Evolutionary conservation across 2,329 filamentous ascomycete genomes (phyloP), one percentile per base, ranked within the genome.

Genomic region (Chaetothyriales sp.): DNA sequence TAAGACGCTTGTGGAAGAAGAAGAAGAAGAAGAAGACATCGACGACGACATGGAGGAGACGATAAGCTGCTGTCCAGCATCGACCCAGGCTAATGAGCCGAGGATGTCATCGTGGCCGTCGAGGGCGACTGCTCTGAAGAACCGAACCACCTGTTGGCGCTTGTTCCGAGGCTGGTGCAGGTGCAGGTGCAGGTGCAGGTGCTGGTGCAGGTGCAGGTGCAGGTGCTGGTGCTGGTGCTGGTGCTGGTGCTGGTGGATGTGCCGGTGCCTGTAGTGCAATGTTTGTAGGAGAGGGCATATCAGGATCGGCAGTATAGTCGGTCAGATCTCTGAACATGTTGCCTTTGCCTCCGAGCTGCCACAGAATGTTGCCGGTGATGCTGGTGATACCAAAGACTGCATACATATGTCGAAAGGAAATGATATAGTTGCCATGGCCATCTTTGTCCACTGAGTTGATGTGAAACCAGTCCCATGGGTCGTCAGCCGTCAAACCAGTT

Each of bases 381-480:
- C 49, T 71, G 65, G 44, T 71, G 65, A 53, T 71, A 68, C 18
- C 70, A 33, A 66, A 66, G 25, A 77, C 59, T 43, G 66, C 64
- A 20, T 65, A 62, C 25, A 67, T 61, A 50, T 68, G 67, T 18
- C 72, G 68, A 0, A 67, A 64, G 1, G 70, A 75, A 40, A 75
- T 61, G 2, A 71, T 60, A 43, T 68, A 72, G 50, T 72, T 69
- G 5, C 69, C 73, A 1, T 66, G 62, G 1, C 58, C 54, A 54
- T 75, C 72, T 61, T 76, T 76, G 59, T 74, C 72, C 50, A 76
- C 66, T 43, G 71, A 73, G 61, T 76, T 77, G 60, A 78, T 72
- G 60, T 77, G 75, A 63, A 77, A 77, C 60, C 72, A 77, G 57
- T 78, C 75, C 67, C 70, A 77, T 1, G 73, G 52, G 28, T 56